Base-by-base conservation (phyloP, 1,139 yeast genomes). In the Pichia sp. region DNA sequence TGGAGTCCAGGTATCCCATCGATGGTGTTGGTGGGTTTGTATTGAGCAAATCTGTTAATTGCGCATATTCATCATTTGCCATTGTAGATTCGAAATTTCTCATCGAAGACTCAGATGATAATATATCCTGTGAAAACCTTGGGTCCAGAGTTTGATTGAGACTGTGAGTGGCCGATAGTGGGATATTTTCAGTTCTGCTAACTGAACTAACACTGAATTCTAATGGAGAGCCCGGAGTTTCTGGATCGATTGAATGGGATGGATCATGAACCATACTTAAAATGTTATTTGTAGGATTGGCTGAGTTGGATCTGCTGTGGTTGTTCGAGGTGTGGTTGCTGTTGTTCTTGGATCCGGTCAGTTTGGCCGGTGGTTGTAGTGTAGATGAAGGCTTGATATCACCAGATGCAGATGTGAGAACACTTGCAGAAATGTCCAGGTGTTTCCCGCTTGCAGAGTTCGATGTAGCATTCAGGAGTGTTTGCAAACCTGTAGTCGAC, bases 21-120 rank as follows among this genome's bases (percentile, higher is more conserved):
- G 58, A 72, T 3, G 83, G 81, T n/a, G 77, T 72, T 9, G 77
- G 65, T 2, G 82, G 81, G 53, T 76, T 75, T 30, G 79, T 73
- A 42, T 71, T 71, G 32, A 78, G 59, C 22, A 81, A 71, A 58
- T 78, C 84, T 11, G 84, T 82, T 52, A 81, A 64, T 75, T 79
- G 79, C 50, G 71, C 60, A 56, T 81, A 80, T 59, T 81, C 86
- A 52, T 78, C 81, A 60, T 78, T 78, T 18, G 63, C 63, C 35
- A 62, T 53, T n/a, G 50, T 42, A 2, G 66, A 62, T 45, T 59
- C 58, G 49, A 62, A 63, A 21, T 57, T 56, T 36, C 50, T 52
- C 14, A 43, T 47, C 14, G 58, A 52, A 24, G 53, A 45, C 12
- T 48, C 49, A 2, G 53, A 45, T 4, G 59, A 53, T 10, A 48